Percentiles rank a stretch among this genome's conserved stretches.
Evolutionary conservation across 2,329 filamentous ascomycete genomes (phyloP).

Genomic region (Pyrenochaeta sp.): DNA sequence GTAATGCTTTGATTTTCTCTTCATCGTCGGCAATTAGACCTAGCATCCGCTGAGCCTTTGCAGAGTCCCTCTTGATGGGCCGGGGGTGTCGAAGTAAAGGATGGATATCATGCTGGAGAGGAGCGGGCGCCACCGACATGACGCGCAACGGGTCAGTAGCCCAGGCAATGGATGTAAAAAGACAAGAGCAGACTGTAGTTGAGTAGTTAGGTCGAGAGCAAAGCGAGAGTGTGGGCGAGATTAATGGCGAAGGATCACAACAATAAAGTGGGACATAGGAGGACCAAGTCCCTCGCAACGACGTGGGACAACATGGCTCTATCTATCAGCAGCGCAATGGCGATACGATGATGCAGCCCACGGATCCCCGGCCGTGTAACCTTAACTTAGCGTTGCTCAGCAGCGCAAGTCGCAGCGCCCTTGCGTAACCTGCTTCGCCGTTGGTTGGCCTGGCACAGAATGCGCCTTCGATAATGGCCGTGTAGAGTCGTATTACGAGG

Average conservation of each 20-base stretch:
- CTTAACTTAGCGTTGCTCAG: slow-evolving; percentile 24
- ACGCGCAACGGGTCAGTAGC: slow-evolving; percentile 13
- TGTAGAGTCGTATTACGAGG: slow-evolving; percentile 21
- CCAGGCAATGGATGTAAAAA: slow-evolving; percentile 14
- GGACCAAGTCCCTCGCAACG: slow-evolving; percentile 23
- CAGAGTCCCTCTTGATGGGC: slow-evolving; percentile 34
- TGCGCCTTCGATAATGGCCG: slow-evolving; percentile 32
- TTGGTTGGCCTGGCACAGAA: slow-evolving; percentile 31
- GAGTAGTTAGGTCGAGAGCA: too few relatives aligned
- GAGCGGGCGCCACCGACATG: slow-evolving; percentile 29
- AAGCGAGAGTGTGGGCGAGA: slow-evolving; percentile 11
- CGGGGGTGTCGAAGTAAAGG: slow-evolving; percentile 33
- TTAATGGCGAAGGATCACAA: slow-evolving; percentile 19
- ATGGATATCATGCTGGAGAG: slow-evolving; percentile 27
- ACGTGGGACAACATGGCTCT: slow-evolving; percentile 28
- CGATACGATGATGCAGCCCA: slow-evolving; percentile 23
- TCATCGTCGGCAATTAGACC: slow-evolving; percentile 31
- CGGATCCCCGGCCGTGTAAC: slow-evolving; percentile 29
- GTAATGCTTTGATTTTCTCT: slow-evolving; percentile 20
- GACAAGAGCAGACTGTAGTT: slow-evolving; percentile 25
- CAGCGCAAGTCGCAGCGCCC: slow-evolving; percentile 33
- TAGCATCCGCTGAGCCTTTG: slow-evolving; percentile 37
- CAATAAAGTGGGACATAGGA: slow-evolving; percentile 22
- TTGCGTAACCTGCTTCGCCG: slow-evolving; percentile 26
- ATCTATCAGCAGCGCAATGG: slow-evolving; percentile 27